These are phyloP conservation scores for Medicago ruthenica DNA, from an alignment of 306 rosid genomes.

Conservation along the genomic window DNA sequence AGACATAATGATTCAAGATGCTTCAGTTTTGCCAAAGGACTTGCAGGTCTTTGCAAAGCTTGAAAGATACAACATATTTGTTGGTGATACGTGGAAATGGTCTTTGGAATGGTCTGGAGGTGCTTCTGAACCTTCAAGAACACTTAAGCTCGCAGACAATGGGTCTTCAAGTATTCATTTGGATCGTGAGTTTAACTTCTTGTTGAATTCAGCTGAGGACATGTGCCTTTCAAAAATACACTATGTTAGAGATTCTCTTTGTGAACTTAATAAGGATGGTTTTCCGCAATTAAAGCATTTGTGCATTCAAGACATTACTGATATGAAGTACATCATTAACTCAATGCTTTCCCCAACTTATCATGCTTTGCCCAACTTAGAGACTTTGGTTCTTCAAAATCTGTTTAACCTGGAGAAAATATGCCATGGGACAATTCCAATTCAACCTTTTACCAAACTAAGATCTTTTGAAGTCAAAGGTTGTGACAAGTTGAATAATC, in stretches of 20 bases:
- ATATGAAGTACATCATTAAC: constrained; percentile 4
- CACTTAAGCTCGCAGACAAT: background rate
- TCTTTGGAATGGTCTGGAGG: background rate
- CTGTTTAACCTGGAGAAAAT: background rate
- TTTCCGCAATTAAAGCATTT: background rate
- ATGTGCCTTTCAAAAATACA: background rate
- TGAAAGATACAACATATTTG: background rate
- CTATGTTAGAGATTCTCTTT: background rate
- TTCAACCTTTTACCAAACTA: background rate
- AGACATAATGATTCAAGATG: background rate
- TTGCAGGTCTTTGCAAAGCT: background rate
- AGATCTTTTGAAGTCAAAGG: background rate
- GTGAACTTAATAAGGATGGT: background rate
- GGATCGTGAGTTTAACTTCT: background rate
- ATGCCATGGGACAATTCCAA: background rate
- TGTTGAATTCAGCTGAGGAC: background rate
- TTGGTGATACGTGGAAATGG: constrained; percentile 17
- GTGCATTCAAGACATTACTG: background rate
- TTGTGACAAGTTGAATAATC: constrained; percentile 25
- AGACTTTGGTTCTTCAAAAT: background rate
- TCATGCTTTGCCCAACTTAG: background rate
- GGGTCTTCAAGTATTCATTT: background rate
- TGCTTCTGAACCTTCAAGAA: constrained; percentile 1
- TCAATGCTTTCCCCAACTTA: too few species aligned
- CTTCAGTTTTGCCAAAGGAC: background rate